phyloP scores from a whole-genome alignment of 352 stramenopile genomes.

The Phytopythium cucurbitacearum region DNA sequence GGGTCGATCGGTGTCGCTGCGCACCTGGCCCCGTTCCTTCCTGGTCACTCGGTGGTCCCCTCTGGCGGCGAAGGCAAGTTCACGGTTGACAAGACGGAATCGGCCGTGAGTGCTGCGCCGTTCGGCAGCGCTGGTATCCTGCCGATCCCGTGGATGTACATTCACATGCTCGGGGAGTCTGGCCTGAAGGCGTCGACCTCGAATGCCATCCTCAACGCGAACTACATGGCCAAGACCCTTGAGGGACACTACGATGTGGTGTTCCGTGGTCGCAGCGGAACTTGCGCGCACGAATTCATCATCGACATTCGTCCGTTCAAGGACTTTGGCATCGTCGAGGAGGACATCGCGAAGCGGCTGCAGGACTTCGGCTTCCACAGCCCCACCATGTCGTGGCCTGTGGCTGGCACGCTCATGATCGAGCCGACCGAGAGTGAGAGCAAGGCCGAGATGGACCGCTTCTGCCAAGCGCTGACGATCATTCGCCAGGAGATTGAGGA shows the following conservation, averaged over 20 bases:
- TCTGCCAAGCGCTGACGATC: slow-evolving; percentile 94
- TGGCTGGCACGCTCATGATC: slow-evolving; percentile 98
- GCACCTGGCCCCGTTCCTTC: slow-evolving; percentile 95
- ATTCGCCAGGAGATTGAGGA: slow-evolving; percentile 98
- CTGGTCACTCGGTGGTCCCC: slow-evolving; percentile 90
- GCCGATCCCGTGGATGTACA: slow-evolving; percentile 99
- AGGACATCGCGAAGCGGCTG: slow-evolving; percentile 97
- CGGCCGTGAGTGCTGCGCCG: slow-evolving; percentile 91
- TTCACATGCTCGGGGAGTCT: slow-evolving; percentile 97
- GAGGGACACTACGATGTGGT: slow-evolving; percentile 95
- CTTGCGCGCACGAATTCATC: slow-evolving; percentile 99
- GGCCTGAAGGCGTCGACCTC: slow-evolving; percentile 93
- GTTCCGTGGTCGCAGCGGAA: slow-evolving; percentile 95
- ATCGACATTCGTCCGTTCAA: slow-evolving; percentile 98
- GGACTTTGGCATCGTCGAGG: slow-evolving; percentile 93
- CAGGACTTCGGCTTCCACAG: slow-evolving; percentile 99
- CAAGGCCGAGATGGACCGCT: slow-evolving; percentile 97
- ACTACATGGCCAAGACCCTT: slow-evolving; percentile 98
- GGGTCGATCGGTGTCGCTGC: slow-evolving; percentile 90
- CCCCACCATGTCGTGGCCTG: slow-evolving; percentile 99
- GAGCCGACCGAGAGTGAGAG: slow-evolving; percentile 99
- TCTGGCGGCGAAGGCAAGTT: slow-evolving; percentile 75
- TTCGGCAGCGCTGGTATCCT: slow-evolving; percentile 98
- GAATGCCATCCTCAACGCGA: slow-evolving; percentile 98
- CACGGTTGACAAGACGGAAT: slow-evolving; percentile 70